These are phyloP conservation scores for Annona cherimola DNA, from an alignment of 164 flowering plant genomes.

Conservation along the genomic window DNA sequence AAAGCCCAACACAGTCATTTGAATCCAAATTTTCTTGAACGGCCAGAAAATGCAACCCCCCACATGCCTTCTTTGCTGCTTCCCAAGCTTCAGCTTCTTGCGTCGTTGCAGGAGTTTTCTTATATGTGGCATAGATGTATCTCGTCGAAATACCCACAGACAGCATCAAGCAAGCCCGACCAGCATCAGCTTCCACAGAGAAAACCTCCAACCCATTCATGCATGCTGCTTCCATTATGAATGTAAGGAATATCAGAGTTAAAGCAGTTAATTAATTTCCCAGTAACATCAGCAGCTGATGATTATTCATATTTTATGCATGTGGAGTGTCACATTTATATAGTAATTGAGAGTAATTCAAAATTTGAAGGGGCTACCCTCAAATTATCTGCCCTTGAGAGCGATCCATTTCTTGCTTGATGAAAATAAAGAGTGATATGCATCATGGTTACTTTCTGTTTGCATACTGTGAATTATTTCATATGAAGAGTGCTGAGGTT, in stretches of 20 bases:
- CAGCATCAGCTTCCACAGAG: constrained; percentile 67
- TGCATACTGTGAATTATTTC: background rate
- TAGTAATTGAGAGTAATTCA: too few species aligned
- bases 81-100: constrained; percentile 97
- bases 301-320: too few species aligned
- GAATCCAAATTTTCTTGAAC: constrained; percentile 85
- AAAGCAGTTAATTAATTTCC: too few species aligned
- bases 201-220: constrained; percentile 93
- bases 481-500: background rate
- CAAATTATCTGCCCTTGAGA: too few species aligned
- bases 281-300: too few species aligned
- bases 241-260: background rate
- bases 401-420: too few species aligned
- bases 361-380: too few species aligned
- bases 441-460: too few species aligned
- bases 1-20: constrained; percentile 89
- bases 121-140: constrained; percentile 71
- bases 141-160: constrained; percentile 85
- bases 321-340: too few species aligned
- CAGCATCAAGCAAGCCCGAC: constrained; percentile 57
- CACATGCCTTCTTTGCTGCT: constrained; percentile 85
- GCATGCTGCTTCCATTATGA: constrained; percentile 53
- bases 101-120: constrained; percentile 59
- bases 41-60: constrained; percentile 94
- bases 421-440: too few species aligned